Evolutionary conservation across 1,139 yeast genomes (phyloP).

Genomic region (Geotrichum phurueaensis): DNA sequence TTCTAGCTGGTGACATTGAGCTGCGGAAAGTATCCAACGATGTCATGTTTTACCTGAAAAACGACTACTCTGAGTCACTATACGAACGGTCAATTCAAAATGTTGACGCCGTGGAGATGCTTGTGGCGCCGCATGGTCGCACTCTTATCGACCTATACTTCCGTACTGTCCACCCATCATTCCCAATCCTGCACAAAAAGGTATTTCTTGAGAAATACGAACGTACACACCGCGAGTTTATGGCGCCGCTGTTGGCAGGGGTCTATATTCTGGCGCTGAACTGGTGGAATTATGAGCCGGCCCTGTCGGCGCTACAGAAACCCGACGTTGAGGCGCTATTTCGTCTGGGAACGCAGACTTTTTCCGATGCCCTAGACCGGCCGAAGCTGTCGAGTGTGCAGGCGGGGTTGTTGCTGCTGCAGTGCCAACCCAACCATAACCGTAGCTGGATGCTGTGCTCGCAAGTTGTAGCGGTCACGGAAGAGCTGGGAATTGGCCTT

Average conservation of each 20-base stretch:
- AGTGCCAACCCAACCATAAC: conserved; percentile 42
- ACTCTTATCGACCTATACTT: conserved; percentile 40
- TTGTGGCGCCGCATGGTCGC: conserved; percentile 42
- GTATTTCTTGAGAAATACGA: conserved; percentile 43
- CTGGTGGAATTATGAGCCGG: conserved; percentile 40
- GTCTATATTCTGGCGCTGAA: conserved; percentile 42
- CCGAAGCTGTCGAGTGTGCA: conserved; percentile 44
- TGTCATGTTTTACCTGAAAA: conserved; percentile 34
- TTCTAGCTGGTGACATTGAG: conserved; percentile 32
- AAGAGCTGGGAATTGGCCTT: conserved; percentile 77
- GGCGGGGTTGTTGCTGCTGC: conserved; percentile 40
- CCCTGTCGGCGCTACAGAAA: conserved; percentile 26
- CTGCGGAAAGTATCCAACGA: conserved; percentile 36
- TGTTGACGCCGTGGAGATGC: conserved; percentile 38
- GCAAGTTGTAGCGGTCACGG: conserved; percentile 78
- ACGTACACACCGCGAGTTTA: conserved; percentile 43
- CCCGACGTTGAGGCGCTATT: conserved; percentile 38
- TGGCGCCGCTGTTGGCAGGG: conserved; percentile 42
- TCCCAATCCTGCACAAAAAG: conserved; percentile 41
- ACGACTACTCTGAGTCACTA: conserved; percentile 29
- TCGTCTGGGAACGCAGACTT: conserved; percentile 35
- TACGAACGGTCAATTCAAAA: conserved; percentile 27
- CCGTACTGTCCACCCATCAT: conserved; percentile 40
- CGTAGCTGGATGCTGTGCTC: conserved; percentile 83
- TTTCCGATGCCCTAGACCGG: conserved; percentile 38